These are phyloP conservation scores for Jimgerdemannia lactiflua DNA, from an alignment of 192 early-diverging fungal genomes.

Conservation along the genomic window DNA sequence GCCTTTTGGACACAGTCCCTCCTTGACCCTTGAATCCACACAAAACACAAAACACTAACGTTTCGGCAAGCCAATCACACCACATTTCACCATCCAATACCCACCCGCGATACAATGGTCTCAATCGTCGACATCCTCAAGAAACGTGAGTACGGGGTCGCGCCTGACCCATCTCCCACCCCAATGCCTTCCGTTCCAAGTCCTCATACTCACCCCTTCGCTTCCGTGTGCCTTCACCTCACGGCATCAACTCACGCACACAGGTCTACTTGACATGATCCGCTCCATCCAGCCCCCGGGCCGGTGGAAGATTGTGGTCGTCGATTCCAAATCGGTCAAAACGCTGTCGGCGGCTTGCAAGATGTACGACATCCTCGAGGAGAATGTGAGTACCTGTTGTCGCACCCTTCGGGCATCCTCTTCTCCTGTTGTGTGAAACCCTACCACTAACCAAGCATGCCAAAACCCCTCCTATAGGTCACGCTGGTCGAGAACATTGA, in stretches of 20 bases:
- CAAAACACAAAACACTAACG: no score
- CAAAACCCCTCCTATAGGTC: not conserved
- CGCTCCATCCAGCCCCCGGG: slow-evolving; percentile 70
- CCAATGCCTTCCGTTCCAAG: not conserved
- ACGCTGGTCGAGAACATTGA: slow-evolving; percentile 51
- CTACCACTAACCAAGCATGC: no score
- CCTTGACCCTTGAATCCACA: no score
- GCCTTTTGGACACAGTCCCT: no score
- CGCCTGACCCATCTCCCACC: not conserved
- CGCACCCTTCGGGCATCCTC: not conserved
- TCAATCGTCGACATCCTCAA: slow-evolving; percentile 35
- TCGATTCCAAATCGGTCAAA: slow-evolving; percentile 70
- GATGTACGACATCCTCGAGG: slow-evolving; percentile 68
- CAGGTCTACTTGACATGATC: slow-evolving; percentile 72
- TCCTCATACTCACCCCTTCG: not conserved
- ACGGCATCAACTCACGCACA: not conserved
- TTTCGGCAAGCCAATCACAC: no score
- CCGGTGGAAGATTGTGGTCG: slow-evolving; percentile 81
- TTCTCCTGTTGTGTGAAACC: no score
- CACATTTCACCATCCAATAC: not conserved
- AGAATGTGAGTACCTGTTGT: slow-evolving; percentile 57
- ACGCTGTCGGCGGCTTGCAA: slow-evolving; percentile 75
- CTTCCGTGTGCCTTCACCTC: not conserved
- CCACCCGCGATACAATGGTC: slow-evolving; percentile 21
- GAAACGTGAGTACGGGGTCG: slow-evolving; percentile 13